Percentiles rank a stretch among this genome's conserved stretches.
Conservation (phyloP, 345 rosid genomes). For the Isatis tinctoria region DNA sequence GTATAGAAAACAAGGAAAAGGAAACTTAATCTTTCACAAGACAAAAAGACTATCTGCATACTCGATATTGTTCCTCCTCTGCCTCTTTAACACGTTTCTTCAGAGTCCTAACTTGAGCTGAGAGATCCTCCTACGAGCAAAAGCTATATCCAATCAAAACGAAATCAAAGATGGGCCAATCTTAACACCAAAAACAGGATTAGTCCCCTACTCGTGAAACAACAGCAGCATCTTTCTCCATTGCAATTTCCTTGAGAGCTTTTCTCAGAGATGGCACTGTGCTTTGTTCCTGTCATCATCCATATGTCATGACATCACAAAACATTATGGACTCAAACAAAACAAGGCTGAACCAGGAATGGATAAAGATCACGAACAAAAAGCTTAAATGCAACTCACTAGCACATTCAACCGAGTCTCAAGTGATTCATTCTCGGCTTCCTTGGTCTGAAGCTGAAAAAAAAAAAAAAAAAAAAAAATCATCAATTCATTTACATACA, state of each 20-base stretch:
- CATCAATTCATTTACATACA: constrained; percentile 6
- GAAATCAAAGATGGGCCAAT: not conserved
- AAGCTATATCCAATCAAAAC: constrained; percentile 11
- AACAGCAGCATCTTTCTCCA: constrained; percentile 99
- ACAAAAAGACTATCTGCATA: constrained; percentile 31
- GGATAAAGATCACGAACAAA: not conserved
- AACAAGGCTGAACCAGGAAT: not conserved
- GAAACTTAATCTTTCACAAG: not conserved
- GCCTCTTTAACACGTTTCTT: constrained; percentile 87
- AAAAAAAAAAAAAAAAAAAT: not conserved
- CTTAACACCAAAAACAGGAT: not conserved
- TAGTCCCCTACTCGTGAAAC: constrained; percentile 60
- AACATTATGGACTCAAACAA: not conserved
- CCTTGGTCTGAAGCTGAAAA: constrained; percentile 64
- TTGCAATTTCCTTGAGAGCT: constrained; percentile 92
- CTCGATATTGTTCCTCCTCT: constrained; percentile 89
- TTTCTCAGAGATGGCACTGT: constrained; percentile 91
- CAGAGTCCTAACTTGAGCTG: constrained; percentile 85
- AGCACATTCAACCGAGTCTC: constrained; percentile 58
- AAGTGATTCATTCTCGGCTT: constrained; percentile 51
- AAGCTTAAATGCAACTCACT: constrained; percentile 35
- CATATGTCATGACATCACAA: constrained; percentile 1
- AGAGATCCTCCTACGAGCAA: constrained; percentile 75
- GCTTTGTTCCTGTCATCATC: constrained; percentile 61
- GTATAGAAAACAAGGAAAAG: not conserved